These are phyloP conservation scores for Cladorrhinum sp. DNA, from an alignment of 2,329 filamentous ascomycete species.

Conservation along the genomic window DNA sequence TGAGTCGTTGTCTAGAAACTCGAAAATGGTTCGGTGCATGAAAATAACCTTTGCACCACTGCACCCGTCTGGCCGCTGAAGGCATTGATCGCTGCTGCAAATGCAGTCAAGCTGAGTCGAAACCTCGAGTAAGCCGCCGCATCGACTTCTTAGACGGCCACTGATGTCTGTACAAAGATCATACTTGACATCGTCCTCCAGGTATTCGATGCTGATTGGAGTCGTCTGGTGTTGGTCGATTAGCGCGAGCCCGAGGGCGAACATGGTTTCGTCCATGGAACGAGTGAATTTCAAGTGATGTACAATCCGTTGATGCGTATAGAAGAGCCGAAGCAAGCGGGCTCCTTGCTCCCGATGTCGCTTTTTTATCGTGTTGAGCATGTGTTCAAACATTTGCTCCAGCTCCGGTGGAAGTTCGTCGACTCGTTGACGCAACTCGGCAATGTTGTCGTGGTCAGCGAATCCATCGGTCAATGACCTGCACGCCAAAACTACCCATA, in stretches of 20 bases:
- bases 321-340: neutral
- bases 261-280: no score
- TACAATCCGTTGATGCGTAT: neutral
- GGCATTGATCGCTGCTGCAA: no score
- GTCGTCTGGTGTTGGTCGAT: neutral
- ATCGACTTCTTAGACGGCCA: slow-evolving; percentile 15
- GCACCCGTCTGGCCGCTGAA: no score
- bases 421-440: slow-evolving; percentile 14
- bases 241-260: neutral
- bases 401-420: slow-evolving; percentile 16
- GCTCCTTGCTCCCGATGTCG: slow-evolving; percentile 10
- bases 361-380: slow-evolving; percentile 14
- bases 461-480: slow-evolving; percentile 15
- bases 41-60: neutral
- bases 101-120: no score
- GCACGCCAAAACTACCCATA: slow-evolving; percentile 23
- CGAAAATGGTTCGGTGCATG: slow-evolving; percentile 15
- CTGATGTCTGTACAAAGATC: neutral
- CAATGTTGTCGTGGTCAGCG: slow-evolving; percentile 8
- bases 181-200: neutral
- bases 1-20: slow-evolving; percentile 6
- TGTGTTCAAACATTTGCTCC: slow-evolving; percentile 14
- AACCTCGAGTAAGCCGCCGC: slow-evolving; percentile 13
- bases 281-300: no score
- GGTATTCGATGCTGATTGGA: no score